These are phyloP conservation scores for Trametes meyenii DNA, from an alignment of 768 basidiomycete genomes.

Conservation along the genomic window DNA sequence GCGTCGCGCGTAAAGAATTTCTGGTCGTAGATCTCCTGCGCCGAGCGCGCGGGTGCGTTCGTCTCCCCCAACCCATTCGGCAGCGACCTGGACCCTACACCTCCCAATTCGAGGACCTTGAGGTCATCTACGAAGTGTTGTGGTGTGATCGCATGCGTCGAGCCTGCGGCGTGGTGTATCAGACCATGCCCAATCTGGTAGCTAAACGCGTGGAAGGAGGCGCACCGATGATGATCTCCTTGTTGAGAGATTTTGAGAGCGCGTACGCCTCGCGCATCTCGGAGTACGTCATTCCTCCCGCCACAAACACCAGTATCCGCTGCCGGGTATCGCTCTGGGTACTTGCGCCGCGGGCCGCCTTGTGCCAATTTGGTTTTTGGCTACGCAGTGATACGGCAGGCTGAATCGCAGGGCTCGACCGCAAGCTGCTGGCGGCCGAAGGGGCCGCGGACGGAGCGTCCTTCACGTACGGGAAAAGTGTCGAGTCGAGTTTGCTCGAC, in stretches of 20 bases:
- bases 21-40: slow-evolving; percentile 81
- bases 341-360: slow-evolving; percentile 59
- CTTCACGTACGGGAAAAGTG: slow-evolving; percentile 87
- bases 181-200: not conserved
- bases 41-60: slow-evolving; percentile 49
- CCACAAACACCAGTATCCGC: slow-evolving; percentile 86
- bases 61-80: slow-evolving; percentile 69
- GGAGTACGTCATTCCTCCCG: slow-evolving; percentile 95
- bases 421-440: slow-evolving; percentile 43
- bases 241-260: slow-evolving; percentile 71
- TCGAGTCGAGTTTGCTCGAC: slow-evolving; percentile 72
- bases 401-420: slow-evolving; percentile 48
- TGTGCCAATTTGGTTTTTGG: slow-evolving; percentile 88
- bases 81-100: slow-evolving; percentile 72
- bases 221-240: slow-evolving; percentile 91
- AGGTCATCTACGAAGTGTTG: slow-evolving; percentile 85
- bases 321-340: slow-evolving; percentile 60
- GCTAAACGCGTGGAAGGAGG: not conserved
- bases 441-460: slow-evolving; percentile 66
- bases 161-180: slow-evolving; percentile 56
- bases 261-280: slow-evolving; percentile 90
- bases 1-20: slow-evolving; percentile 72
- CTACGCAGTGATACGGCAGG: slow-evolving; percentile 71
- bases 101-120: slow-evolving; percentile 84
- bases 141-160: slow-evolving; percentile 86